Conservation (phyloP, 1,284 basidiomycete species). For the Cutaneotrichosporon dermatis region DNA sequence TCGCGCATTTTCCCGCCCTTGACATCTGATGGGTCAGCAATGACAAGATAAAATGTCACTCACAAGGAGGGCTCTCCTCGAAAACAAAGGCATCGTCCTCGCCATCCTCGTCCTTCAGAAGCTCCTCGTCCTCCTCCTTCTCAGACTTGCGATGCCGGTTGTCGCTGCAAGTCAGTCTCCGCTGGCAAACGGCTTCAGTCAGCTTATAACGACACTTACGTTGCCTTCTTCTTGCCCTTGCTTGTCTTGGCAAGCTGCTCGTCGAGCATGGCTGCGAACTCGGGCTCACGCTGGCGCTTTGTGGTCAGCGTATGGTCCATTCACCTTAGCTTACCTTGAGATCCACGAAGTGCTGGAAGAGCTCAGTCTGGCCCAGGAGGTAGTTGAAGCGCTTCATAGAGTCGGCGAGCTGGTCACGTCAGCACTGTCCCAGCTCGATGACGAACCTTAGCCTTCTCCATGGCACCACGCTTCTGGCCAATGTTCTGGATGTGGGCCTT, state of each 20-base stretch:
- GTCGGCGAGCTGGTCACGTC: constrained; percentile 66
- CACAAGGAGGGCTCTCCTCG: constrained; percentile 84
- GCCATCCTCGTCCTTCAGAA: constrained; percentile 77
- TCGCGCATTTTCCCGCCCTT: constrained; percentile 81
- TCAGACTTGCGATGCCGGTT: constrained; percentile 89
- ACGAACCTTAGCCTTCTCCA: constrained; percentile 47
- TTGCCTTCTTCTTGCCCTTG: constrained; percentile 65
- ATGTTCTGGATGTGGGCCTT: constrained; percentile 44
- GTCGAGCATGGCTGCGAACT: constrained; percentile 86
- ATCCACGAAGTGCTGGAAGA: constrained; percentile 94
- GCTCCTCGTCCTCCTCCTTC: constrained; percentile 95
- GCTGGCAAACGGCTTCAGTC: too few species aligned
- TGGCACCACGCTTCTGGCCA: constrained; percentile 37
- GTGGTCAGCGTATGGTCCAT: constrained; percentile 7
- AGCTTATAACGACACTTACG: constrained; percentile 51
- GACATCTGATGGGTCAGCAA: constrained; percentile 59
- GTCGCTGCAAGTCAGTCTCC: constrained; percentile 50
- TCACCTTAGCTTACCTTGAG: constrained; percentile 62
- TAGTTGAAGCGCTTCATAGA: constrained; percentile 93
- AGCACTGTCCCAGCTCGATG: background rate
- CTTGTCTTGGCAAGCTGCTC: constrained; percentile 61
- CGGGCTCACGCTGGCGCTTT: constrained; percentile 83
- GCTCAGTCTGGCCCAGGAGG: constrained; percentile 87
- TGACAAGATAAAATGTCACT: constrained; percentile 33
- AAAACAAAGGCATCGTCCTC: constrained; percentile 83